phyloP scores from a whole-genome alignment of 1,284 basidiomycete genomes.

The Ustilago xerochloae region DNA sequence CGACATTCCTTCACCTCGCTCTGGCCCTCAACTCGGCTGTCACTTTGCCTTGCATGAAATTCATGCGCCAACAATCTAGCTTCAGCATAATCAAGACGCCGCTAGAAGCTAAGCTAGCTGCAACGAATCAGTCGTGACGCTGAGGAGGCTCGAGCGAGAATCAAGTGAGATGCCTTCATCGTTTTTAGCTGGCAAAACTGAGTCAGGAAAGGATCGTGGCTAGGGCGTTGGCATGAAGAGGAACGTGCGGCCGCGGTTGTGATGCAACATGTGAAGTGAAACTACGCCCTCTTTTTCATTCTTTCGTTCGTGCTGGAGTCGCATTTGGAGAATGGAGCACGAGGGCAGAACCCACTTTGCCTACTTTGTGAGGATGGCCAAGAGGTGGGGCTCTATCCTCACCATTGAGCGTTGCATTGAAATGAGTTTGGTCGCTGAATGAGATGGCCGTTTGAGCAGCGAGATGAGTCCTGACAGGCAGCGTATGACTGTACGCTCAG shows the following conservation, averaged over 20 bases:
- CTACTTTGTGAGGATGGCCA: neutral
- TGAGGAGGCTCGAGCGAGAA: neutral
- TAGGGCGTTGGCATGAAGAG: conserved; percentile 2
- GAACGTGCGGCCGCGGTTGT: neutral
- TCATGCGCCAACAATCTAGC: neutral
- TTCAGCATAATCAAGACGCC: neutral
- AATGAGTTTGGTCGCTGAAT: too few relatives aligned
- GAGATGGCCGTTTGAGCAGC: too few relatives aligned
- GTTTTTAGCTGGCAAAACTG: neutral
- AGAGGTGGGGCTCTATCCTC: too few relatives aligned
- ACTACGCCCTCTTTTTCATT: conserved; percentile 9
- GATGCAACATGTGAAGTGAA: neutral
- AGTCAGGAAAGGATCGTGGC: too few relatives aligned
- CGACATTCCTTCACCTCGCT: too few relatives aligned
- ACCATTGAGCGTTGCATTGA: too few relatives aligned
- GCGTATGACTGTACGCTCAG: too few relatives aligned
- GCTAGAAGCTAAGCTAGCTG: neutral
- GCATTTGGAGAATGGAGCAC: neutral
- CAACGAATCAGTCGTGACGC: neutral
- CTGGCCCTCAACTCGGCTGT: neutral
- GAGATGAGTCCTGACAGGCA: too few relatives aligned
- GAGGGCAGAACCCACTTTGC: conserved; percentile 9
- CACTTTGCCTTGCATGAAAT: conserved; percentile 21
- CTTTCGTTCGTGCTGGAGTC: neutral
- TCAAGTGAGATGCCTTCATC: neutral